Conservation (phyloP, 352 stramenopile genomes). For the Phytophthora ohioensis region DNA sequence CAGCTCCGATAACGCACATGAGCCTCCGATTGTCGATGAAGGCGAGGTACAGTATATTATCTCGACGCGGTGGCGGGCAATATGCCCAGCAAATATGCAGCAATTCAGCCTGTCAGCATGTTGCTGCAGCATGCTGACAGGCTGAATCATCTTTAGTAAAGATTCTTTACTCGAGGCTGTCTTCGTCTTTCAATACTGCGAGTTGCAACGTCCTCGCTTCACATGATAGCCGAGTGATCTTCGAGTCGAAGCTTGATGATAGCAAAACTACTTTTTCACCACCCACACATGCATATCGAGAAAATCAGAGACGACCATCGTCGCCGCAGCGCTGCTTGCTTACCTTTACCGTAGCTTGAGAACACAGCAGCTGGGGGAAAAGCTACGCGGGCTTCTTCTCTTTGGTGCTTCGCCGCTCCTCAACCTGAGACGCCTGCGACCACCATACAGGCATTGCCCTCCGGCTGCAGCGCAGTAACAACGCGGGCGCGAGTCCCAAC, state of each 20-base stretch:
- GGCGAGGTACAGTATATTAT: background rate
- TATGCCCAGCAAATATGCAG: background rate
- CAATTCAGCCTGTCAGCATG: background rate
- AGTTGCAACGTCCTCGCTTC: background rate
- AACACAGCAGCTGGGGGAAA: slow-evolving; percentile 6
- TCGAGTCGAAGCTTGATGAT: slow-evolving; percentile 4
- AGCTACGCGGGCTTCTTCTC: background rate
- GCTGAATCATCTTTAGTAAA: background rate
- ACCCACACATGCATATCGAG: slow-evolving; percentile 2
- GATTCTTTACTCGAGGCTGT: background rate
- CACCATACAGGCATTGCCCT: background rate
- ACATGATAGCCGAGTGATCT: background rate
- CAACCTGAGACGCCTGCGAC: background rate
- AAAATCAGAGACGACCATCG: slow-evolving; percentile 20
- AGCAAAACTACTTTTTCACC: background rate
- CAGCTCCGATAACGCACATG: slow-evolving; percentile 19
- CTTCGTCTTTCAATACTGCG: background rate
- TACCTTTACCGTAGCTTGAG: background rate
- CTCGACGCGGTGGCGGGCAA: background rate
- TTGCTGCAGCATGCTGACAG: background rate
- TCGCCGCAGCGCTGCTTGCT: slow-evolving; percentile 9
- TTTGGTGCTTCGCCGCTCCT: slow-evolving; percentile 1
- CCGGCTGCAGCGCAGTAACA: slow-evolving; percentile 11
- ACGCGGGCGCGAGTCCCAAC: background rate
- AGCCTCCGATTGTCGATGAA: slow-evolving; percentile 19